These are phyloP conservation scores for Russula dissimulans DNA, from an alignment of 768 basidiomycete species.

Conservation along the genomic window DNA sequence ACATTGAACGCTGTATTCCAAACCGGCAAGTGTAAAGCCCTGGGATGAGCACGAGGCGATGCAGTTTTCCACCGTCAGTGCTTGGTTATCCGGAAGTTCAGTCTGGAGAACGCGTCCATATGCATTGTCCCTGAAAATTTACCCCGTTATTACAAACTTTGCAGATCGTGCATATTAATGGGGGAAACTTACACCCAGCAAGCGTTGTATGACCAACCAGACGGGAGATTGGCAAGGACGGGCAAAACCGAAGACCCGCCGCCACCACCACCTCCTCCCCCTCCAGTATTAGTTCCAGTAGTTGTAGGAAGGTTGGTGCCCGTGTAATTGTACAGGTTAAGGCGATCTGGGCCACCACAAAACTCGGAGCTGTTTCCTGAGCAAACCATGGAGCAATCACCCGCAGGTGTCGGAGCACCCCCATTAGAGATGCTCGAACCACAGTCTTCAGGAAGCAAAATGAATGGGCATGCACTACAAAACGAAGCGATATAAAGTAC, in stretches of 20 bases:
- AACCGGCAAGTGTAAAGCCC: conserved; percentile 58
- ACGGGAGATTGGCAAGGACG: conserved; percentile 1
- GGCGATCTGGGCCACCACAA: conserved; percentile 63
- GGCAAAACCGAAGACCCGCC: conserved; percentile 14
- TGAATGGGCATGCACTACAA: neutral
- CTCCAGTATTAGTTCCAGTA: too few species aligned
- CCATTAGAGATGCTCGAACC: conserved; percentile 37
- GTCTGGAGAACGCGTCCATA: conserved; percentile 51
- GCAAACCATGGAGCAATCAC: conserved; percentile 61
- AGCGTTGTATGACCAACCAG: conserved; percentile 17
- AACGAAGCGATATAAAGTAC: neutral
- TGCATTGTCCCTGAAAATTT: conserved; percentile 40
- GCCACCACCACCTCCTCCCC: neutral
- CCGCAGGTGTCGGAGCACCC: conserved; percentile 37
- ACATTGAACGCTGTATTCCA: conserved; percentile 50
- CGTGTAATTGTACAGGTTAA: conserved; percentile 65
- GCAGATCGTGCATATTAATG: neutral
- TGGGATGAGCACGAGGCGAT: conserved; percentile 44
- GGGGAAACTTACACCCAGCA: conserved; percentile 42
- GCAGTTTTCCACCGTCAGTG: conserved; percentile 55
- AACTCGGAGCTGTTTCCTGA: conserved; percentile 52
- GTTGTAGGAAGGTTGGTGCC: conserved; percentile 38
- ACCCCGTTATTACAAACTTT: neutral
- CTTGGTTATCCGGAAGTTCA: conserved; percentile 30
- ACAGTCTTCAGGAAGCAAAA: conserved; percentile 34